These are phyloP conservation scores for Pyrenochaeta sp. DNA, from an alignment of 2,329 filamentous ascomycete species.

Conservation along the genomic window DNA sequence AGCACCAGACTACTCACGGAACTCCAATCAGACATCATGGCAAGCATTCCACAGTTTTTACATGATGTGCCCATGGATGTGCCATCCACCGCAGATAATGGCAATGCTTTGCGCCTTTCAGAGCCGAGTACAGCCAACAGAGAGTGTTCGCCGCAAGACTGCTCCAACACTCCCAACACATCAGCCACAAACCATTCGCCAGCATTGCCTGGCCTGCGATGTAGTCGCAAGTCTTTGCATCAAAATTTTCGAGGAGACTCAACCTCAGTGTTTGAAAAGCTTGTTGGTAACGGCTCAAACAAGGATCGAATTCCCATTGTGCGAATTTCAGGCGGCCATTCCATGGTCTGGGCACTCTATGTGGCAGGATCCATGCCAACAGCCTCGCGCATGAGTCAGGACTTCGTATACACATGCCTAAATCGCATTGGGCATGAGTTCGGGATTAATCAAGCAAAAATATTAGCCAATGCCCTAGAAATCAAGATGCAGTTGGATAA, in stretches of 20 bases:
- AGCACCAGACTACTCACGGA: constrained; percentile 32
- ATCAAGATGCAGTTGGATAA: constrained; percentile 26
- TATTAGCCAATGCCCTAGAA: constrained; percentile 34
- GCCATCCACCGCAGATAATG: constrained; percentile 1
- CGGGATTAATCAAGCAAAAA: constrained; percentile 44
- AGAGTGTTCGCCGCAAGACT: not conserved
- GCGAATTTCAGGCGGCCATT: constrained; percentile 41
- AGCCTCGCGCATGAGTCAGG: constrained; percentile 31
- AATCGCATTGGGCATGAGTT: constrained; percentile 68
- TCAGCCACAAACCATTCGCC: not conserved
- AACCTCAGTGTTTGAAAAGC: not conserved
- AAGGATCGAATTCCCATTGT: constrained; percentile 39
- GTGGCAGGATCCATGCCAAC: constrained; percentile 40
- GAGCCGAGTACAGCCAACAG: not conserved
- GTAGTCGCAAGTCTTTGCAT: constrained; percentile 22
- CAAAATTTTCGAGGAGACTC: constrained; percentile 30
- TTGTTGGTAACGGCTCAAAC: constrained; percentile 2
- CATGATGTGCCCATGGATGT: constrained; percentile 38
- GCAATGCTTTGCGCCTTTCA: not conserved
- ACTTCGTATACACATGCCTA: constrained; percentile 54
- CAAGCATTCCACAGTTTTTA: constrained; percentile 46
- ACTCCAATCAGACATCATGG: constrained; percentile 44
- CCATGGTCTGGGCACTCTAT: constrained; percentile 43
- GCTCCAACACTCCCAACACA: not conserved
- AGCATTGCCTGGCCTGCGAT: not conserved